phyloP scores from a whole-genome alignment of 2,329 filamentous ascomycete genomes.

The Amauroascus verrucosus region DNA sequence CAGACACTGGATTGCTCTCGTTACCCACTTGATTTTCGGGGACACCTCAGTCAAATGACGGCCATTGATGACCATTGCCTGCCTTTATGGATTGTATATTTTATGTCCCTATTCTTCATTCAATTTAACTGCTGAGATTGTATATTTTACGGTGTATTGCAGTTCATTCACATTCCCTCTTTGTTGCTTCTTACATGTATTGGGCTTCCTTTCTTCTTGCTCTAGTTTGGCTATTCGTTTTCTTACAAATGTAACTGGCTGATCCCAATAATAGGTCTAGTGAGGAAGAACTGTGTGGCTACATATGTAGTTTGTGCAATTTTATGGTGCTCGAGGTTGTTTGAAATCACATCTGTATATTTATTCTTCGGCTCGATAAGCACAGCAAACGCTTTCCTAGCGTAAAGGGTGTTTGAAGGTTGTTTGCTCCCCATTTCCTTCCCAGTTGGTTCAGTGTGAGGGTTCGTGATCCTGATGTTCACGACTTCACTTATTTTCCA shows the following conservation, averaged over 20 bases:
- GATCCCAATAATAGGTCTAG: not conserved
- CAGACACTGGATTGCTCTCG: not conserved
- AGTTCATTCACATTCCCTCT: not conserved
- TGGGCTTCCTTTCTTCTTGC: not conserved
- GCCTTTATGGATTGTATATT: not conserved
- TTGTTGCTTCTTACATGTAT: not conserved
- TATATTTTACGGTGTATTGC: not conserved
- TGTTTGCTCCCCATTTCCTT: no score
- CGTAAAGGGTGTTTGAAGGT: no score
- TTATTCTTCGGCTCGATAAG: no score
- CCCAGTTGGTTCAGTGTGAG: no score
- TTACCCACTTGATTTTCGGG: not conserved
- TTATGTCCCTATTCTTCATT: not conserved
- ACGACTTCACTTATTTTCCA: no score
- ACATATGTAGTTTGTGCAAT: not conserved
- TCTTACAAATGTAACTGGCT: not conserved
- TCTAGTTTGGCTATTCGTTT: not conserved
- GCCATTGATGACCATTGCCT: not conserved
- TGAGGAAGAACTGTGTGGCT: not conserved
- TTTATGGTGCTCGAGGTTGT: not conserved
- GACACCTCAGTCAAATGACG: not conserved
- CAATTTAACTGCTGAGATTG: conserved; percentile 8
- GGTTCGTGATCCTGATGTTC: no score
- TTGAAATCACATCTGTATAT: no score
- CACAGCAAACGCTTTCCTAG: no score